phyloP scores from a whole-genome alignment of 345 rosid genomes.

The Eucalyptus grandis region DNA sequence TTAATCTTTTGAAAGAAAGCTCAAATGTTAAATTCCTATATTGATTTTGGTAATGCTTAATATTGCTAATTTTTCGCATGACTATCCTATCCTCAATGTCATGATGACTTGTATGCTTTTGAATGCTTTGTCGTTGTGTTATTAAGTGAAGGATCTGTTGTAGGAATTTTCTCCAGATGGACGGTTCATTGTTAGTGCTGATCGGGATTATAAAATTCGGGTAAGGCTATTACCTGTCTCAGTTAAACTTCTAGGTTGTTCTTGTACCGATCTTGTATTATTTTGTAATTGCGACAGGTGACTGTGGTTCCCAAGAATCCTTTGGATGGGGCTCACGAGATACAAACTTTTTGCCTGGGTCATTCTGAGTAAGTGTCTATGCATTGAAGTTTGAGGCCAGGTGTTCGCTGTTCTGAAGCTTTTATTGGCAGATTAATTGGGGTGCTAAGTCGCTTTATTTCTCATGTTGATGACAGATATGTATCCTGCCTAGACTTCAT shows the following conservation, averaged over 20 bases:
- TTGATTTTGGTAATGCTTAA: background rate
- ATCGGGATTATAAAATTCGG: conserved; percentile 88
- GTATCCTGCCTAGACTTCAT: conserved; percentile 73
- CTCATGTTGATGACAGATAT: conserved; percentile 33
- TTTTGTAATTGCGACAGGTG: conserved; percentile 30
- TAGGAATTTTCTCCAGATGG: conserved; percentile 94
- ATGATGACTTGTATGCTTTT: background rate
- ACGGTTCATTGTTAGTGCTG: conserved; percentile 61
- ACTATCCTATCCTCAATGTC: background rate
- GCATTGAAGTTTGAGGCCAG: background rate
- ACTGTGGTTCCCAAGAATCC: conserved; percentile 76
- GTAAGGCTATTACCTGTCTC: conserved; percentile 24
- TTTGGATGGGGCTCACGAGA: conserved; percentile 83
- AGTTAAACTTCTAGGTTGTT: background rate
- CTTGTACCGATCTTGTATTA: background rate
- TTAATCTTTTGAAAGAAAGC: background rate
- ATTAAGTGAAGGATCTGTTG: background rate
- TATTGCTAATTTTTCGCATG: background rate
- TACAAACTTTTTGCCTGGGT: conserved; percentile 92
- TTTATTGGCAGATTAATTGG: background rate
- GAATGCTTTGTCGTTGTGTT: background rate
- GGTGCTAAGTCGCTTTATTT: background rate
- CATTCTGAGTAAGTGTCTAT: conserved; percentile 80
- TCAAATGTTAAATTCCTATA: background rate
- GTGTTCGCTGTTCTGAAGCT: background rate